Conservation (phyloP, 2,329 filamentous ascomycete genomes). For the Zarea fungicola region DNA sequence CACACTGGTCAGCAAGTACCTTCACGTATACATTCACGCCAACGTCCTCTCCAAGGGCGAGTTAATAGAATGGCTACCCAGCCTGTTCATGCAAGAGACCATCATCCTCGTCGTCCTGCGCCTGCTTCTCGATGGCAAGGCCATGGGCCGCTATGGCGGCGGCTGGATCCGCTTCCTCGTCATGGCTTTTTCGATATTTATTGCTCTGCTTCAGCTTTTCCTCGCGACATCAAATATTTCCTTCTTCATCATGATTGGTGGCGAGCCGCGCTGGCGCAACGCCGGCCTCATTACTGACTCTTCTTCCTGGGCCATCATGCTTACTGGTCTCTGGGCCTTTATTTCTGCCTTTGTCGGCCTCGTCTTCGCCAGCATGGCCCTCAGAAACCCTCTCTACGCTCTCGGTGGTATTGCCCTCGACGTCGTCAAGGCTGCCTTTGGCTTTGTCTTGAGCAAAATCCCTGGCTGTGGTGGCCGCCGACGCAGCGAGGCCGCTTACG, state of each 20-base stretch:
- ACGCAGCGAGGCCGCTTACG: slow-evolving; percentile 14
- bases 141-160: slow-evolving; percentile 5
- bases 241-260: slow-evolving; percentile 25
- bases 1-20: slow-evolving; percentile 10
- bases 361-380: slow-evolving; percentile 18
- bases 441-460: slow-evolving; percentile 8
- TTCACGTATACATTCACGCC: slow-evolving; percentile 14
- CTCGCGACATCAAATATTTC: slow-evolving; percentile 23
- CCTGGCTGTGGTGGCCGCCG: neutral
- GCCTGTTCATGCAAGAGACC: slow-evolving; percentile 13
- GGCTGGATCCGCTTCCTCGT: slow-evolving; percentile 10
- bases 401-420: slow-evolving; percentile 19
- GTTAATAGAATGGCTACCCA: slow-evolving; percentile 8
- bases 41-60: slow-evolving; percentile 8
- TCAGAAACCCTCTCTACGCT: slow-evolving; percentile 20
- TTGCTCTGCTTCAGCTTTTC: slow-evolving; percentile 9
- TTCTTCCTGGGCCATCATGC: slow-evolving; percentile 25
- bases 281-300: slow-evolving; percentile 27
- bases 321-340: slow-evolving; percentile 26
- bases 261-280: slow-evolving; percentile 32
- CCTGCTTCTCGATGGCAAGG: slow-evolving; percentile 7
- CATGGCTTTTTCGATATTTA: neutral
- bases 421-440: slow-evolving; percentile 22
- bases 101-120: slow-evolving; percentile 12
- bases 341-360: slow-evolving; percentile 17